Base-by-base conservation (phyloP, 2,329 filamentous ascomycete species). In the Bipolaris oryzae region DNA sequence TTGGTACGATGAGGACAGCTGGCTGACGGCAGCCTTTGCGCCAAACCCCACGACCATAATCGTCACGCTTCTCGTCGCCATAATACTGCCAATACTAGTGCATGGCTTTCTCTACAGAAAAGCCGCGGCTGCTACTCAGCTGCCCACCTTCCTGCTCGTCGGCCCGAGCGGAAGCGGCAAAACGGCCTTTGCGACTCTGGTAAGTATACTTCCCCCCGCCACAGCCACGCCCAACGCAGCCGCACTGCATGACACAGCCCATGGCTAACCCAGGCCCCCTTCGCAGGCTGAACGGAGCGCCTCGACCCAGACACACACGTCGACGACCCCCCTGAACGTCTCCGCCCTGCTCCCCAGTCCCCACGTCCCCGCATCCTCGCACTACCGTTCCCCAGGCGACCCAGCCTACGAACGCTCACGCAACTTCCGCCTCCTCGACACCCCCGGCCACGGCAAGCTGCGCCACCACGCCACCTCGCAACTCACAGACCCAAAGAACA, bases 361-460 rank as follows among this genome's bases (percentile, higher is more conserved):
- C 63, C 82, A 85, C 73, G 78, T 79, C 43, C 82, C 86, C 9
- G 79, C 79, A 20, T 87, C 85, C 25, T 83, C 87, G 55, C 82
- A 83, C 67, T 91, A 86, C 76, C 86, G 88, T 63, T 89, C 86
- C 41, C 77, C 80, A 23, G 85, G 89, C 69, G 88, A 91, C 72
- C 83, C 85, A 21, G 82, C 86, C 9, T 78, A 78, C 46, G 71
- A 74, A 56, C 76, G 80, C 60, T 66, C 76, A 3, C 87, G 89
- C 72, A 89, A 87, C 73, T 91, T 95, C 74, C 80, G 90, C 38
- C 80, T 98, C 33, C 80, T 91, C 71, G 95, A 99, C 79, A 98
- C 94, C 0, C 95, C 95, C 0, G 95, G 95, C 37, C 95, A 99
- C 79, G 92, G 92, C 68, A 99, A 99, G 79, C 86, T 99, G 57